Conservation (phyloP, 1,284 basidiomycete genomes). For the Puccinia hordei region DNA sequence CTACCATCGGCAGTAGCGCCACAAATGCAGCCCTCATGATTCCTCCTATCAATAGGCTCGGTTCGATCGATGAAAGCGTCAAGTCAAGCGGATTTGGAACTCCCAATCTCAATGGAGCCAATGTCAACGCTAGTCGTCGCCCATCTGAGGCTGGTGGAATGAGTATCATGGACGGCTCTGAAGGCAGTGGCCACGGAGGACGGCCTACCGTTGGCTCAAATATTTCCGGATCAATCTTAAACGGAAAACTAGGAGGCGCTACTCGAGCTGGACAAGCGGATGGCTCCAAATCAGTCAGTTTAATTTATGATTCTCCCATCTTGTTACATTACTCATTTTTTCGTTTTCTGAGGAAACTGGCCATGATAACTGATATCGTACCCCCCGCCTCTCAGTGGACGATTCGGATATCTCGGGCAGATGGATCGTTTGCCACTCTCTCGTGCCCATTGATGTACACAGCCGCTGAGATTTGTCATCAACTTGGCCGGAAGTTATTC, state of each 20-base stretch:
- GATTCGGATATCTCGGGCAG: slow-evolving; percentile 76
- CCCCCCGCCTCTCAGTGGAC: slow-evolving; percentile 40
- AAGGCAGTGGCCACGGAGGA: slow-evolving; percentile 15
- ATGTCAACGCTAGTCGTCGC: slow-evolving; percentile 19
- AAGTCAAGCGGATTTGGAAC: slow-evolving; percentile 20
- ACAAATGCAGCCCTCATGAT: slow-evolving; percentile 17
- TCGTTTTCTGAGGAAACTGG: not conserved
- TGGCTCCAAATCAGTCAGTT: slow-evolving; percentile 42
- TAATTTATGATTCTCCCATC: not conserved
- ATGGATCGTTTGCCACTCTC: slow-evolving; percentile 73
- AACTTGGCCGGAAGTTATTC: slow-evolving; percentile 66
- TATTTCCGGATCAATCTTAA: slow-evolving; percentile 22
- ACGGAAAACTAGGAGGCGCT: slow-evolving; percentile 30
- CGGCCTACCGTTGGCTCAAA: not conserved
- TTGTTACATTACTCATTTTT: not conserved
- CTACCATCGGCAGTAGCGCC: slow-evolving; percentile 6
- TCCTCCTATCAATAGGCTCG: slow-evolving; percentile 27
- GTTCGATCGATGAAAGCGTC: slow-evolving; percentile 45
- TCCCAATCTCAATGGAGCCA: not conserved
- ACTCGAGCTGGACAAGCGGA: slow-evolving; percentile 12
- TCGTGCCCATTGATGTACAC: slow-evolving; percentile 70
- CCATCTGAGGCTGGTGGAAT: slow-evolving; percentile 44
- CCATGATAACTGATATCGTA: not conserved
- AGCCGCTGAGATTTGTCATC: slow-evolving; percentile 70
- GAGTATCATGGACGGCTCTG: slow-evolving; percentile 43